A percentile compares a stretch with the other conserved stretches of the same genome.
phyloP scores from a whole-genome alignment of 176 grass and related monocot species.

The Chrysopogon serrulatus region DNA sequence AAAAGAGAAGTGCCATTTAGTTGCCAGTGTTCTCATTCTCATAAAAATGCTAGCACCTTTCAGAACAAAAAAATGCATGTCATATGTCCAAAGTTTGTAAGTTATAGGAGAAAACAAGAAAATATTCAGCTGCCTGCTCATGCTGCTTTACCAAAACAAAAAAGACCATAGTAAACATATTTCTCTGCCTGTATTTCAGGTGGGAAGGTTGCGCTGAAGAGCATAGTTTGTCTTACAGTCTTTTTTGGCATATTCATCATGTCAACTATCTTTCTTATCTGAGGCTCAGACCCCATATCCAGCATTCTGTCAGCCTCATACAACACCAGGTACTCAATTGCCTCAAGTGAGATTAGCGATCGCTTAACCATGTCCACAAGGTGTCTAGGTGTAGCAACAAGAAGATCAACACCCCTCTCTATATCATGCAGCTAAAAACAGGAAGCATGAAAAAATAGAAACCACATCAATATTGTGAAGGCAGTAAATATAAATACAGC shows the following conservation, averaged over 20 bases:
- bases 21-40: neutral
- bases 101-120: neutral
- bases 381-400: slow-evolving; percentile 88
- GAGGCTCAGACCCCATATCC: slow-evolving; percentile 96
- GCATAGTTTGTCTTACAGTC: slow-evolving; percentile 65
- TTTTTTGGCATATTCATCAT: slow-evolving; percentile 66
- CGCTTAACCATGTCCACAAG: slow-evolving; percentile 73
- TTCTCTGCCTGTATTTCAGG: slow-evolving; percentile 55
- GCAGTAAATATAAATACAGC: neutral
- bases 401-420: slow-evolving; percentile 58
- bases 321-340: slow-evolving; percentile 64
- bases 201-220: slow-evolving; percentile 94
- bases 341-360: slow-evolving; percentile 61
- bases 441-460: neutral
- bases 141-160: neutral
- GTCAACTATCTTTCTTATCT: slow-evolving; percentile 76
- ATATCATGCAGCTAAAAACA: slow-evolving; percentile 61
- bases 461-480: neutral
- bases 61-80: no score
- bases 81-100: neutral
- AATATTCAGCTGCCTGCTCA: neutral
- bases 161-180: neutral
- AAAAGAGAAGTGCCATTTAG: neutral
- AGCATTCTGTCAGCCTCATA: slow-evolving; percentile 96
- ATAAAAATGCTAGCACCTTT: neutral